A percentile compares a stretch with the other conserved stretches of the same genome.
Conservation (phyloP, 2,329 filamentous ascomycete species). For the Diaporthe eres region DNA sequence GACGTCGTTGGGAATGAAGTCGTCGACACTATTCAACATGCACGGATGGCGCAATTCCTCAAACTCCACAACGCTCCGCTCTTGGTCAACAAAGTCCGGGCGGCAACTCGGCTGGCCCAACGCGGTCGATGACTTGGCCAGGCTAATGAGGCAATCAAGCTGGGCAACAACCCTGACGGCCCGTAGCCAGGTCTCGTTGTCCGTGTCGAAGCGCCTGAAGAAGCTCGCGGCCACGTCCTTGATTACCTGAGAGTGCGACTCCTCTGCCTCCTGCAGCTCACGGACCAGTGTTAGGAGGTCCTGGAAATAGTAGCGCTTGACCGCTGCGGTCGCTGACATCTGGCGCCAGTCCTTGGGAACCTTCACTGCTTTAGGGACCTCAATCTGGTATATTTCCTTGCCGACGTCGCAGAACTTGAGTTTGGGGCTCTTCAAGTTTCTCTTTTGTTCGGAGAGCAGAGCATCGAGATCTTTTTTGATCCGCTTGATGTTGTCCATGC, state of each 20-base stretch:
- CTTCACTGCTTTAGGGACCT: slow-evolving; percentile 87
- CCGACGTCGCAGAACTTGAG: slow-evolving; percentile 88
- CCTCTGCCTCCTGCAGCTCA: slow-evolving; percentile 91
- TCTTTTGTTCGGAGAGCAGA: slow-evolving; percentile 79
- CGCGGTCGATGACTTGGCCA: slow-evolving; percentile 88
- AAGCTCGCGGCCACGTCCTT: slow-evolving; percentile 88
- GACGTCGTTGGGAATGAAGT: slow-evolving; percentile 98
- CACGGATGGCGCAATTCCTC: slow-evolving; percentile 94
- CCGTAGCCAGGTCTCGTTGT: slow-evolving; percentile 87
- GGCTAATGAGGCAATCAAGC: slow-evolving; percentile 93
- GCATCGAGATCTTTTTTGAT: slow-evolving; percentile 81
- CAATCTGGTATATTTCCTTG: slow-evolving; percentile 97
- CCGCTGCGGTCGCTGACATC: slow-evolving; percentile 92
- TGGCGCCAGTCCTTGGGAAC: slow-evolving; percentile 93
- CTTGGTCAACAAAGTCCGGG: slow-evolving; percentile 86
- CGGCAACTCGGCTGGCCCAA: slow-evolving; percentile 91
- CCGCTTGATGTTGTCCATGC: slow-evolving; percentile 80
- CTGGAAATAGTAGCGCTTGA: slow-evolving; percentile 94
- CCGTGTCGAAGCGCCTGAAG: slow-evolving; percentile 87
- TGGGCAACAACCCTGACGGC: slow-evolving; percentile 93
- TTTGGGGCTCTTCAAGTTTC: slow-evolving; percentile 79
- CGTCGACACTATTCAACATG: slow-evolving; percentile 88
- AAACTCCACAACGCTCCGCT: slow-evolving; percentile 91
- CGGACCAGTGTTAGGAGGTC: slow-evolving; percentile 87
- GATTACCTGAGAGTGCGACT: slow-evolving; percentile 91